Evolutionary conservation across 371 early-diverging fungal species (phyloP).

Genomic region (Umbelopsis sp.): DNA sequence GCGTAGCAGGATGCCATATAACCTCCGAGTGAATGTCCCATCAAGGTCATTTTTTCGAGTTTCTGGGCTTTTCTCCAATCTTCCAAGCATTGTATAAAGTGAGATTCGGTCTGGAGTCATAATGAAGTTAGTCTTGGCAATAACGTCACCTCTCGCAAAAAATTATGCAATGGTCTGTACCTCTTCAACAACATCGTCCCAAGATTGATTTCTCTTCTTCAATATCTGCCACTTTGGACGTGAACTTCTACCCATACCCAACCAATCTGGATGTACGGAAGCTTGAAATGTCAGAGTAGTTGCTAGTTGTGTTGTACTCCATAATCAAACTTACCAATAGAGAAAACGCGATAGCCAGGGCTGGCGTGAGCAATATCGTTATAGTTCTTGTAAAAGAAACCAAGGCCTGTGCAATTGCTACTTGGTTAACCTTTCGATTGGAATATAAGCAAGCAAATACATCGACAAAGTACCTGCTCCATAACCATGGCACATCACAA

Average conservation of each 20-base stretch:
- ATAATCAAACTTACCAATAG: constrained; percentile 49
- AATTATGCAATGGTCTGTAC: constrained; percentile 19
- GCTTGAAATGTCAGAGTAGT: too few relatives aligned
- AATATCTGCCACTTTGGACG: constrained; percentile 66
- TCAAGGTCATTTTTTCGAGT: constrained; percentile 81
- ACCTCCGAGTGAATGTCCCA: constrained; percentile 89
- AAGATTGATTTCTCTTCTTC: constrained; percentile 36
- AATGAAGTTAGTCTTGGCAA: not conserved
- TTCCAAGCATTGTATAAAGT: constrained; percentile 92
- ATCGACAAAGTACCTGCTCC: constrained; percentile 70
- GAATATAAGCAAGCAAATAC: not conserved
- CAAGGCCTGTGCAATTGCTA: constrained; percentile 49
- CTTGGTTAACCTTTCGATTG: not conserved
- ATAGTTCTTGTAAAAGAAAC: constrained; percentile 86
- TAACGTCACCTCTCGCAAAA: too few relatives aligned
- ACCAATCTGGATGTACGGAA: constrained; percentile 67
- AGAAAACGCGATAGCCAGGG: constrained; percentile 72
- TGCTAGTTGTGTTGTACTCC: too few relatives aligned
- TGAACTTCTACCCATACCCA: constrained; percentile 87
- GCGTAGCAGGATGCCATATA: constrained; percentile 89
- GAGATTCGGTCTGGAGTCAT: constrained; percentile 68
- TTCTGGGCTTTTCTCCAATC: constrained; percentile 82
- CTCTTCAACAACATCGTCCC: constrained; percentile 54
- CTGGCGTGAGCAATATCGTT: constrained; percentile 62
- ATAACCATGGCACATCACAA: constrained; percentile 92